Base-by-base conservation (phyloP, 805 yeast species). In the Saturnispora besseyi region DNA sequence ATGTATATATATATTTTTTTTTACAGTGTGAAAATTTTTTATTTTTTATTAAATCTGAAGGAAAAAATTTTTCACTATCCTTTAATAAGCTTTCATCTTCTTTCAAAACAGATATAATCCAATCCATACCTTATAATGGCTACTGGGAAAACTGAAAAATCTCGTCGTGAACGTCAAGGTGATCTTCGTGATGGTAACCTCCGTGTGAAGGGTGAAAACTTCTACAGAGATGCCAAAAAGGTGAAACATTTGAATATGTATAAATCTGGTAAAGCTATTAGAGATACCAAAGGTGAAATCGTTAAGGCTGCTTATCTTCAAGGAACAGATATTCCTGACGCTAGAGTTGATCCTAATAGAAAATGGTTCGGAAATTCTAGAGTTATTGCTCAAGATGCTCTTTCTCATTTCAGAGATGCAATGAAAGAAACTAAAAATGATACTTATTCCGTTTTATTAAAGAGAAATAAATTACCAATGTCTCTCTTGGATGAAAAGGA, bases 281-380 rank as follows among this genome's bases (percentile, higher is more conserved):
- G 96, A 59, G 87, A 90, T 64, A 87, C 88, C 46, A 75, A 79
- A 55, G 98, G 98, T 62, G 96, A 89, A 31, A 77, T 90, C 52
- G 76, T 88, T 49, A 75, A 79, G 62, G 96, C 96, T 41, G 97
- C 98, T 18, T 82, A 80, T 29, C 76, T 91, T 51, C 99, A 91
- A 66, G 82, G 86, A 57, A 81, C 88, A 4, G 90, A 88, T 55
- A 75, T 86, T 29, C 98, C 98, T 12, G 79, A 74, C 55, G 98
- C 98, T 1, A 76, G 99, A 53, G 95, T 91, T 41, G 96, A 87
- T 63, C 98, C 99, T 6, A 91, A 91, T 67, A 79, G 96, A 66
- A 80, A 95, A 63, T 91, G 98, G 99, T 93, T 93, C 64, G 96
- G 96, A 45, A 93, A 89, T 69, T 88, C 99, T 12, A 79, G 99